phyloP scores from a whole-genome alignment of 208 protist genomes.

The Trypanosoma congolense region DNA sequence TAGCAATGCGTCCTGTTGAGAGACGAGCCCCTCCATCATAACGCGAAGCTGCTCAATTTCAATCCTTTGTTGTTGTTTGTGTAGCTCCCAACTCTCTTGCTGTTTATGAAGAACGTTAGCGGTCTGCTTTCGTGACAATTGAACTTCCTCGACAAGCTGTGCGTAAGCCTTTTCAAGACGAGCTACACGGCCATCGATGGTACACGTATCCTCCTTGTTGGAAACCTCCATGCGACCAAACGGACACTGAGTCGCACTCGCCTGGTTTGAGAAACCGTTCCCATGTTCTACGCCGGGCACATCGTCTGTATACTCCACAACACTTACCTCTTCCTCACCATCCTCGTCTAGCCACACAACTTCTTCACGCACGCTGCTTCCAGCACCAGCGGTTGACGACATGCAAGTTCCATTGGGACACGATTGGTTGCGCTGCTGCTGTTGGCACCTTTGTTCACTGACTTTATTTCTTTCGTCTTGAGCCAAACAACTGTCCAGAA shows the following conservation, averaged over 20 bases:
- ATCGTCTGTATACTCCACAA: constrained; percentile 23
- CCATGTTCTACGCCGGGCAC: constrained; percentile 9
- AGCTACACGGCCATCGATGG: constrained; percentile 31
- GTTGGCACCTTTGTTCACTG: no score
- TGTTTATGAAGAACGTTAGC: constrained; percentile 20
- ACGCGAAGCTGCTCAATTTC: constrained; percentile 42
- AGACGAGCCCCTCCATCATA: constrained; percentile 38
- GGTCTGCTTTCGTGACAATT: constrained; percentile 25
- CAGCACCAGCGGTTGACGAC: neutral
- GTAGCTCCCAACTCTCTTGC: constrained; percentile 23
- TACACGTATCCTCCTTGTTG: neutral
- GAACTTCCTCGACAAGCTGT: constrained; percentile 38
- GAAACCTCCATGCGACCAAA: neutral
- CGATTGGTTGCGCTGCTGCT: no score
- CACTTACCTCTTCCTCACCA: constrained; percentile 25
- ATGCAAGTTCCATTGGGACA: no score
- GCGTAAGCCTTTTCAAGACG: constrained; percentile 54
- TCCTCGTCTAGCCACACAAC: constrained; percentile 5
- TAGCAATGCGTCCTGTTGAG: constrained; percentile 27
- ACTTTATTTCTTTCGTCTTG: no score
- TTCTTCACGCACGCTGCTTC: neutral
- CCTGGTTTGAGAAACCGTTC: neutral
- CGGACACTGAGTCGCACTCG: neutral
- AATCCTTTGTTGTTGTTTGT: constrained; percentile 26
- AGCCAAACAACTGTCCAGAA: no score